phyloP scores from a whole-genome alignment of 2,329 filamentous ascomycete species.

The Microcyclosporella mali region DNA sequence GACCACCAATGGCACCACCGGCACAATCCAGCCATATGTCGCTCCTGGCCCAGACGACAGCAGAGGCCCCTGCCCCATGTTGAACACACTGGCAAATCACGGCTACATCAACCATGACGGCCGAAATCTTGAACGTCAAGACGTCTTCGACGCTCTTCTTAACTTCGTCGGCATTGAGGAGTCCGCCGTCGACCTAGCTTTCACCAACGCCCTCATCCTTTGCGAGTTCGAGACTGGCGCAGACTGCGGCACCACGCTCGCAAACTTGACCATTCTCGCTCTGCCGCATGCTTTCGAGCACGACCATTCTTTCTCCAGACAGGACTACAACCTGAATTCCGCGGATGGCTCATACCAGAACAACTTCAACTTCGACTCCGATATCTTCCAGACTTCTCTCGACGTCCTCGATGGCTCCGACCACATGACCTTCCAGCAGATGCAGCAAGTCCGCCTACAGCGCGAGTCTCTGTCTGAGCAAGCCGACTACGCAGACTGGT shows the following conservation, averaged over 20 bases:
- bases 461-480: conserved; percentile 4
- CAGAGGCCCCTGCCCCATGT: conserved; percentile 6
- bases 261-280: no score
- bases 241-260: no score
- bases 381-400: conserved; percentile 7
- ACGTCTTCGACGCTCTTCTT: conserved; percentile 13
- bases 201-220: no score
- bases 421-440: conserved; percentile 5
- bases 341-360: background rate
- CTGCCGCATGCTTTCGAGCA: conserved; percentile 46
- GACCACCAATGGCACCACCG: no score
- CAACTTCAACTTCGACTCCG: conserved; percentile 9
- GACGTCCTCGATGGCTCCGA: conserved; percentile 3
- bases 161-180: background rate
- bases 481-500: conserved; percentile 3
- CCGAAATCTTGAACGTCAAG: conserved; percentile 14
- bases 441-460: conserved; percentile 9
- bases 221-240: no score
- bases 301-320: conserved; percentile 46
- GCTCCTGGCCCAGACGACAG: no score
- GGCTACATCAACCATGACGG: conserved; percentile 19
- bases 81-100: conserved; percentile 19
- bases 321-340: conserved; percentile 34
- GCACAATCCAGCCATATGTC: no score
- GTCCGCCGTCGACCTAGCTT: no score